Evolutionary conservation across 2,329 filamentous ascomycete genomes (phyloP).

Genomic region (Fusarium pilosicola): DNA sequence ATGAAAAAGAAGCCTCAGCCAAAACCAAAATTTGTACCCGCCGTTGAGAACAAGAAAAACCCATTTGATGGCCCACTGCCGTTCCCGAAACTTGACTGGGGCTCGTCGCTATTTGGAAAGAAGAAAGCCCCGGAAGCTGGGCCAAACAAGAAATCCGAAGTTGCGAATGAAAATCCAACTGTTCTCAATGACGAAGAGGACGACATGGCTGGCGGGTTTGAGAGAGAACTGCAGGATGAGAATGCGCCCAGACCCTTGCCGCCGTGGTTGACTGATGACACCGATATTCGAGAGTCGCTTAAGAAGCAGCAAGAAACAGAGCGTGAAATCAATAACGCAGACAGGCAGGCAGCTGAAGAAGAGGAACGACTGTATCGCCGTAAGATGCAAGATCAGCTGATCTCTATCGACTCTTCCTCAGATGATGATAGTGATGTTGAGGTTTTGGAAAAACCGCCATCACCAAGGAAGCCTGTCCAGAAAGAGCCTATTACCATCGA

Average conservation of each 20-base stretch:
- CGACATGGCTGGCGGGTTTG: conserved; percentile 72
- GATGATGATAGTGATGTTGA: conserved; percentile 67
- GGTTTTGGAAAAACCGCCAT: conserved; percentile 61
- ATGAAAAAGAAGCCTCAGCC: conserved; percentile 61
- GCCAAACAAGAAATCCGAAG: conserved; percentile 25
- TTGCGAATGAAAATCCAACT: conserved; percentile 14
- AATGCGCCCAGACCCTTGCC: conserved; percentile 70
- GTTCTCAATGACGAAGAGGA: conserved; percentile 48
- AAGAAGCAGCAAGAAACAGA: conserved; percentile 68
- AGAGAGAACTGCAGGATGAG: conserved; percentile 58
- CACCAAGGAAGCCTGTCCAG: conserved; percentile 37
- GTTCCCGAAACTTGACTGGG: conserved; percentile 85
- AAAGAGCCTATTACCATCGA: neutral
- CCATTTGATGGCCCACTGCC: conserved; percentile 84
- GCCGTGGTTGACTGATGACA: conserved; percentile 76
- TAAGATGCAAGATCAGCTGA: conserved; percentile 60
- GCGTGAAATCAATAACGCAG: conserved; percentile 71
- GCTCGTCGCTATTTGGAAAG: conserved; percentile 66
- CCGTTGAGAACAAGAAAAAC: conserved; percentile 65
- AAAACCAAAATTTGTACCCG: conserved; percentile 52
- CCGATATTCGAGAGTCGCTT: conserved; percentile 72
- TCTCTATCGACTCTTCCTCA: conserved; percentile 72
- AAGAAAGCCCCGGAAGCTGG: conserved; percentile 44
- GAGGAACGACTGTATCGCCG: conserved; percentile 60
- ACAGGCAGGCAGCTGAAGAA: conserved; percentile 66